Evolutionary conservation across 805 yeast species (phyloP).

Genomic region (Lipomyces lipofer): DNA sequence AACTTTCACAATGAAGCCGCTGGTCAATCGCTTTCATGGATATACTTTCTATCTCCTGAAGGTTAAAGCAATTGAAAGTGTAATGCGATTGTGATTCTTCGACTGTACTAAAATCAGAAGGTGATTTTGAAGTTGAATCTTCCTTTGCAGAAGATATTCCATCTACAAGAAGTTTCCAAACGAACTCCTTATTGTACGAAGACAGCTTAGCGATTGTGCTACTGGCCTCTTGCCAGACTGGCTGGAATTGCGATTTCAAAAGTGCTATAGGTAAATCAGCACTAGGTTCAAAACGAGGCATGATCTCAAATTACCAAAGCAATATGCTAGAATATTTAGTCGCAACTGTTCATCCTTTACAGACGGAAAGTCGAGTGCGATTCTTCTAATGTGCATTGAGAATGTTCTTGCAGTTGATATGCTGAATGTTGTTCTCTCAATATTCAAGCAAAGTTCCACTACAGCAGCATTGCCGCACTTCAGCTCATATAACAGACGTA

Average conservation of each 20-base stretch:
- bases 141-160: conserved; percentile 7
- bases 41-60: conserved; percentile 10
- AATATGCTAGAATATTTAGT: conserved; percentile 6
- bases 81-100: neutral
- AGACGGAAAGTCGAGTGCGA: conserved; percentile 28
- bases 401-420: conserved; percentile 73
- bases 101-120: neutral
- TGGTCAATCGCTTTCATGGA: neutral
- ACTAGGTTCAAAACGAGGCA: too few relatives aligned
- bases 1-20: neutral
- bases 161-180: conserved; percentile 15
- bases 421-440: conserved; percentile 75
- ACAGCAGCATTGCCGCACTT: conserved; percentile 43
- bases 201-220: conserved; percentile 57
- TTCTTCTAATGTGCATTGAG: conserved; percentile 59
- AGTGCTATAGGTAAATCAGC: conserved; percentile 54
- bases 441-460: conserved; percentile 53
- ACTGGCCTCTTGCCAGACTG: conserved; percentile 76
- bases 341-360: conserved; percentile 8
- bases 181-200: conserved; percentile 32
- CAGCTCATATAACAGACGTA: conserved; percentile 40
- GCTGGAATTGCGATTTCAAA: conserved; percentile 72
- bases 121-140: neutral
- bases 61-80: conserved; percentile 15
- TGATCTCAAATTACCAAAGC: conserved; percentile 19